Conservation (phyloP, 805 yeast genomes). For the Myxozyma nipponensis region DNA sequence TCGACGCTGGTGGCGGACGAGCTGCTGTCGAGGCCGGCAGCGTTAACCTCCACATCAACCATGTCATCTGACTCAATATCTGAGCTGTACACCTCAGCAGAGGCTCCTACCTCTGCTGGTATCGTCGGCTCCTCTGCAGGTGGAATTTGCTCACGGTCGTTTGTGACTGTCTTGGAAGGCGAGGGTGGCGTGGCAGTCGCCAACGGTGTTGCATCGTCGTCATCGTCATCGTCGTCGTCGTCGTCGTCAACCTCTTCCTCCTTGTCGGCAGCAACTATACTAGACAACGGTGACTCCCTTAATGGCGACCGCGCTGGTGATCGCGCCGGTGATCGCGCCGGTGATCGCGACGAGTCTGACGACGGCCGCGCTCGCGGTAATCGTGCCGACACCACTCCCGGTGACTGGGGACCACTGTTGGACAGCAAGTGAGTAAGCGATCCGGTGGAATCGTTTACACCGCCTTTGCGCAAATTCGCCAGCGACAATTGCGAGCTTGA, state of each 20-base stretch:
- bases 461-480: background rate
- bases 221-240: no score
- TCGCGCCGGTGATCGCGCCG: background rate
- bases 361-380: conserved; percentile 5
- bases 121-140: background rate
- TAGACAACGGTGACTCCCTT: background rate
- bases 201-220: background rate
- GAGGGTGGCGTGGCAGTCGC: background rate
- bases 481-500: conserved; percentile 3
- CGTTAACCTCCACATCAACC: background rate
- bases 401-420: conserved; percentile 10
- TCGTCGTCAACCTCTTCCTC: no score
- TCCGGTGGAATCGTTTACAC: conserved; percentile 2
- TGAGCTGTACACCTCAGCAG: background rate
- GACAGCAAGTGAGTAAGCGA: conserved; percentile 6
- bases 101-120: background rate
- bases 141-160: no score
- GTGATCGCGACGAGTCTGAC: background rate
- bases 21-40: background rate
- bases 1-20: background rate
- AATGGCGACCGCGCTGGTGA: background rate
- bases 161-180: background rate
- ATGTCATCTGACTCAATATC: background rate
- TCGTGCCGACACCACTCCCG: conserved; percentile 17
- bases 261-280: background rate